These are phyloP conservation scores for Phoma herbarum DNA, from an alignment of 2,329 filamentous ascomycete genomes.

Conservation along the genomic window DNA sequence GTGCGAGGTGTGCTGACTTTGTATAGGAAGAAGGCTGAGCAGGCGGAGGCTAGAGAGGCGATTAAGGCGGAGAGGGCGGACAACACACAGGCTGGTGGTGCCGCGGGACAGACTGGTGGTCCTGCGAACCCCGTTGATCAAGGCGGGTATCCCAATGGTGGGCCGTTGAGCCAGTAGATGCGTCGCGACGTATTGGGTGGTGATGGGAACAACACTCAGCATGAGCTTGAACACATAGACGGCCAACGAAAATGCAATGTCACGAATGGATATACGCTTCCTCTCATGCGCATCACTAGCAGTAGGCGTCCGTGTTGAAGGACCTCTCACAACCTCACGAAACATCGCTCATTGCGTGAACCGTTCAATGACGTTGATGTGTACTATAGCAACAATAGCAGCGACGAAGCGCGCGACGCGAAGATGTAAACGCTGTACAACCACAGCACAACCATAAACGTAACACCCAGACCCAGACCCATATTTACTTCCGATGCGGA, in stretches of 20 bases:
- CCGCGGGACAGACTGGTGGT: constrained; percentile 57
- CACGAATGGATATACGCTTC: no score
- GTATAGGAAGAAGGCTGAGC: constrained; percentile 60
- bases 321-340: neutral
- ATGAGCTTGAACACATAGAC: neutral
- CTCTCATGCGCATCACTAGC: no score
- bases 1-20: constrained; percentile 15
- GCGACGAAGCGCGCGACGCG: neutral
- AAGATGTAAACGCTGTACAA: no score
- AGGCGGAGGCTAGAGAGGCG: constrained; percentile 53
- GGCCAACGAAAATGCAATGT: neutral
- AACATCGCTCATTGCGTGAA: neutral
- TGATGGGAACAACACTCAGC: neutral
- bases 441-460: no score
- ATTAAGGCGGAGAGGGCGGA: constrained; percentile 52
- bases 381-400: constrained; percentile 1
- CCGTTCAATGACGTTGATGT: neutral
- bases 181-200: no score
- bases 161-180: constrained; percentile 12
- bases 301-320: neutral
- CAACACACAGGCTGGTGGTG: constrained; percentile 53
- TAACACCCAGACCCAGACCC: neutral
- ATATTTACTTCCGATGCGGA: constrained; percentile 25
- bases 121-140: constrained; percentile 52
- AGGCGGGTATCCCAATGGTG: constrained; percentile 36